A percentile compares a stretch with the other conserved stretches of the same genome.
Evolutionary conservation across 140 eudicot genomes (phyloP).

Genomic region (Stevia rebaudiana): DNA sequence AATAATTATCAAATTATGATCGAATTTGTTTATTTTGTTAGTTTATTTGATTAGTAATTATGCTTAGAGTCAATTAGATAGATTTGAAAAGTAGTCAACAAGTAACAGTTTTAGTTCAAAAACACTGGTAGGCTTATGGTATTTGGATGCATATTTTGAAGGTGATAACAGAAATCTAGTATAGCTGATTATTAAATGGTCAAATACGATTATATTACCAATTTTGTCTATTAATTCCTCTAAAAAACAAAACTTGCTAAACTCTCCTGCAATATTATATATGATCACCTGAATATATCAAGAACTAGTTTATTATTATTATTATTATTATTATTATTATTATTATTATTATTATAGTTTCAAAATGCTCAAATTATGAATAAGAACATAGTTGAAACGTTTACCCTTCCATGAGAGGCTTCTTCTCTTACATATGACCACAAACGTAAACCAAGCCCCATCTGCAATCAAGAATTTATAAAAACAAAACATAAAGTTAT

Average conservation of each 20-base stretch:
- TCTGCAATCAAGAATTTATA: conserved; percentile 29
- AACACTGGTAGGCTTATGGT: no score
- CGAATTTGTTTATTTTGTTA: no score
- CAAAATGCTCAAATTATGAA: neutral
- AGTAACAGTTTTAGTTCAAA: no score
- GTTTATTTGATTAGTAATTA: no score
- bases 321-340: no score
- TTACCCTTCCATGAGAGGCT: conserved; percentile 97
- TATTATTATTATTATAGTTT: neutral
- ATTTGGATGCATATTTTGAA: neutral
- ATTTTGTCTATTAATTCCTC: neutral
- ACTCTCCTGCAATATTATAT: neutral
- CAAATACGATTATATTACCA: neutral
- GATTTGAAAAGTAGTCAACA: no score
- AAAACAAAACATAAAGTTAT: neutral
- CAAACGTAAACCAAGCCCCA: conserved; percentile 82
- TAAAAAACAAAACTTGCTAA: neutral
- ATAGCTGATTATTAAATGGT: neutral
- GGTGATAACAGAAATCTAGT: neutral
- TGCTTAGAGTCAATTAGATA: no score
- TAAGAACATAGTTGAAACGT: conserved; percentile 2
- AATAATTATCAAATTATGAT: no score
- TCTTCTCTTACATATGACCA: conserved; percentile 95
- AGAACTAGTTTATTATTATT: no score
- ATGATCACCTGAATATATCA: neutral